Conservation (phyloP, 495 filamentous ascomycete genomes). For the Neurospora terricola region DNA sequence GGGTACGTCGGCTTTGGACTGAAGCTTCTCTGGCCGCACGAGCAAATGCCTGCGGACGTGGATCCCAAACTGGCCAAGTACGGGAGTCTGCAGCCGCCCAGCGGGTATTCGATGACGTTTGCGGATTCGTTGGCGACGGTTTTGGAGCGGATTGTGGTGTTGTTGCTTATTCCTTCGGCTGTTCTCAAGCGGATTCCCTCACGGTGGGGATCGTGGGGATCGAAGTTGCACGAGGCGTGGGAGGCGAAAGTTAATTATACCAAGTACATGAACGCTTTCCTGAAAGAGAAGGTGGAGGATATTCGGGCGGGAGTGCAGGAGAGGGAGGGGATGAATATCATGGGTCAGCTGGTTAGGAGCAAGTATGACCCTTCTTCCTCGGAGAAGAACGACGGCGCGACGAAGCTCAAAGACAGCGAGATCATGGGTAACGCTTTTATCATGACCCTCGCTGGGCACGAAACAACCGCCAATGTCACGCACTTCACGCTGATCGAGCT, state of each 20-base stretch:
- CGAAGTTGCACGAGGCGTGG: constrained; percentile 21
- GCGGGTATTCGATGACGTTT: constrained; percentile 52
- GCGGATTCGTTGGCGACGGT: constrained; percentile 40
- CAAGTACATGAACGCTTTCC: constrained; percentile 55
- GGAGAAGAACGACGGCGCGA: constrained; percentile 2
- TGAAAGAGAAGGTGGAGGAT: constrained; percentile 42
- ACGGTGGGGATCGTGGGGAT: not conserved
- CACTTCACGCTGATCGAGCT: constrained; percentile 54
- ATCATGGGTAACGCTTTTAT: constrained; percentile 65
- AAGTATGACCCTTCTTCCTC: constrained; percentile 23
- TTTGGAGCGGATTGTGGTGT: constrained; percentile 43
- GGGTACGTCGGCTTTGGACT: constrained; percentile 58
- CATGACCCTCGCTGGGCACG: constrained; percentile 62
- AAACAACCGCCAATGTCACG: constrained; percentile 58
- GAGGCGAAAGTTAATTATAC: constrained; percentile 49
- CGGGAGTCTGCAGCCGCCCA: constrained; percentile 30
- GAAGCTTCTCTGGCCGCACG: constrained; percentile 44
- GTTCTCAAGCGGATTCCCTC: constrained; percentile 27
- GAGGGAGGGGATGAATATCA: constrained; percentile 51
- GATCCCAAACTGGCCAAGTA: constrained; percentile 34
- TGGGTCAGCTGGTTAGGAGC: constrained; percentile 45
- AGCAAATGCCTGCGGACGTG: constrained; percentile 27
- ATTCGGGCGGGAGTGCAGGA: constrained; percentile 32
- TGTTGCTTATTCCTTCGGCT: constrained; percentile 41
- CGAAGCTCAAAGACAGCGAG: constrained; percentile 41